Percentiles rank a stretch among this genome's conserved stretches.
phyloP scores from a whole-genome alignment of 1,284 basidiomycete species.

The Boletellus deceptivus region DNA sequence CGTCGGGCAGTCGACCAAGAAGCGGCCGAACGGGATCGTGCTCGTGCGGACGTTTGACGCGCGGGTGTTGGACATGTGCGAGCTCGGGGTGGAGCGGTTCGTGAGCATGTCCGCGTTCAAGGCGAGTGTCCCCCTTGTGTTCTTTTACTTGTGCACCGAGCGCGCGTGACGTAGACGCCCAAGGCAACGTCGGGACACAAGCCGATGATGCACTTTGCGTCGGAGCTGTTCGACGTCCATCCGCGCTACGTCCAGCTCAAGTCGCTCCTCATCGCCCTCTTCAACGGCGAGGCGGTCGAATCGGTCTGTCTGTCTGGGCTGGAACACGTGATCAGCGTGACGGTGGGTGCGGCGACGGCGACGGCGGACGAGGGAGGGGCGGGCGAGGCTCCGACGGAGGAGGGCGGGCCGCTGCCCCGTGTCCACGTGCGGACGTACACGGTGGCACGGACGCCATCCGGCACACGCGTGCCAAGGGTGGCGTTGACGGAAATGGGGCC shows the following conservation, averaged over 20 bases:
- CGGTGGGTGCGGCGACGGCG: slow-evolving; percentile 66
- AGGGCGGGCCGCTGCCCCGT: slow-evolving; percentile 60
- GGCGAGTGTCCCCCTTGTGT: slow-evolving; percentile 44
- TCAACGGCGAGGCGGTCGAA: slow-evolving; percentile 84
- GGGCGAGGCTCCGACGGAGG: slow-evolving; percentile 28
- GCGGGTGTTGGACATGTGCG: slow-evolving; percentile 91
- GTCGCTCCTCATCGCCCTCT: slow-evolving; percentile 88
- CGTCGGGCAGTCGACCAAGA: slow-evolving; percentile 92
- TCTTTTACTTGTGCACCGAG: background rate
- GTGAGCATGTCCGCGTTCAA: slow-evolving; percentile 82
- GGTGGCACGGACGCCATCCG: slow-evolving; percentile 71
- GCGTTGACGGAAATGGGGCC: slow-evolving; percentile 91
- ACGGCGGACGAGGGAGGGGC: slow-evolving; percentile 5
- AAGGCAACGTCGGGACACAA: slow-evolving; percentile 91
- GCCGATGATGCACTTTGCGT: slow-evolving; percentile 95
- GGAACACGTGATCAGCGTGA: slow-evolving; percentile 90
- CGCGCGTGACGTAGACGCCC: slow-evolving; percentile 51
- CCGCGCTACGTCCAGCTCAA: slow-evolving; percentile 91
- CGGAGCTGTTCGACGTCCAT: slow-evolving; percentile 89
- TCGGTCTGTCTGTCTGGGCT: slow-evolving; percentile 83
- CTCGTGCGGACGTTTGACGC: slow-evolving; percentile 89
- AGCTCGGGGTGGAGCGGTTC: slow-evolving; percentile 84
- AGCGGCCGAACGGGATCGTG: slow-evolving; percentile 86
- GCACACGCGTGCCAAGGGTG: slow-evolving; percentile 75
- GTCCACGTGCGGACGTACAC: slow-evolving; percentile 92